These are phyloP conservation scores for Starmerella kuoi DNA, from an alignment of 805 yeast genomes.

Conservation along the genomic window DNA sequence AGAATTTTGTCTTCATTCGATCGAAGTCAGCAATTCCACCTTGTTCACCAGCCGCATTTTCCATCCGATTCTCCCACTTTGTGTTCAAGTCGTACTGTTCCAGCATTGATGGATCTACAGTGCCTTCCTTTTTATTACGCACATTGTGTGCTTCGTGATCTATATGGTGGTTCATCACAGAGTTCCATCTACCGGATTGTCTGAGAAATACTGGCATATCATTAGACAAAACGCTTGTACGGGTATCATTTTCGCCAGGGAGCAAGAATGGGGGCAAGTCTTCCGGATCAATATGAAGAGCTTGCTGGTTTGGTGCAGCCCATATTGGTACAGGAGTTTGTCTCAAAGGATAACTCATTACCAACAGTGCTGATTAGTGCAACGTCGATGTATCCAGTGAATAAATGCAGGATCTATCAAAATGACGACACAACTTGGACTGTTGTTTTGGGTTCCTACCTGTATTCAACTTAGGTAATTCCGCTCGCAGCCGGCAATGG, in stretches of 20 bases:
- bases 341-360: conserved; percentile 15
- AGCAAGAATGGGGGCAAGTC: conserved; percentile 17
- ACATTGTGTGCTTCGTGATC: neutral
- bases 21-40: conserved; percentile 2
- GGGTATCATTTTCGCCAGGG: neutral
- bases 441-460: neutral
- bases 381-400: too few relatives aligned
- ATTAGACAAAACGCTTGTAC: neutral
- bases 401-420: neutral
- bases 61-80: conserved; percentile 22
- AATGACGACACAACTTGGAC: neutral
- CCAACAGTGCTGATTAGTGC: neutral
- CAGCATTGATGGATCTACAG: conserved; percentile 13
- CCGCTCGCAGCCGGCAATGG: too few relatives aligned
- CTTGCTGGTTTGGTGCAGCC: conserved; percentile 15
- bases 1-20: conserved; percentile 1
- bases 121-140: neutral
- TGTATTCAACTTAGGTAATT: neutral
- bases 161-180: conserved; percentile 6
- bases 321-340: conserved; percentile 22
- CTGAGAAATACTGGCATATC: conserved; percentile 5
- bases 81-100: conserved; percentile 16
- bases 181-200: conserved; percentile 18
- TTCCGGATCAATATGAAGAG: conserved; percentile 10
- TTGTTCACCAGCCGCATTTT: conserved; percentile 1